These are phyloP conservation scores for Pythium brachiatum DNA, from an alignment of 352 stramenopile genomes.

Conservation along the genomic window DNA sequence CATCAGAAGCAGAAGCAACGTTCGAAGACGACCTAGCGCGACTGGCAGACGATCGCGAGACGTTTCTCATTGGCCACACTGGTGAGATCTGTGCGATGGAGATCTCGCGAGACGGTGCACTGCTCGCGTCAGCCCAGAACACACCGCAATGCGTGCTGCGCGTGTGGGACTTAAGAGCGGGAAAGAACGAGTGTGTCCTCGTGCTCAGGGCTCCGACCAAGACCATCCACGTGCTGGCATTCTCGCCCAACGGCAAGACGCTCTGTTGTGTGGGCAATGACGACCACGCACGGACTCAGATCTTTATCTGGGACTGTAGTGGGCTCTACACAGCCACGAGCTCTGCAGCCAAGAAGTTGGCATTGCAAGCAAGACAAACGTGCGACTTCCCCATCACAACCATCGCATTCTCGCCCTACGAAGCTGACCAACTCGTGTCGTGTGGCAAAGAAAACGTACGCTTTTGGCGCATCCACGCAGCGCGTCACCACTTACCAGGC, in stretches of 20 bases:
- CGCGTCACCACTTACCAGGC: conserved; percentile 58
- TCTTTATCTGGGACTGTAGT: conserved; percentile 75
- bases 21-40: neutral
- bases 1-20: neutral
- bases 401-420: conserved; percentile 84
- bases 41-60: conserved; percentile 21
- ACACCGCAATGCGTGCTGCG: conserved; percentile 33
- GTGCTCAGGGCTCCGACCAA: conserved; percentile 50
- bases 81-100: conserved; percentile 30
- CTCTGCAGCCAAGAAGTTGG: conserved; percentile 18
- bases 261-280: conserved; percentile 65
- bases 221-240: conserved; percentile 47
- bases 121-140: conserved; percentile 49
- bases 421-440: conserved; percentile 76
- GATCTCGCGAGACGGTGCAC: conserved; percentile 36
- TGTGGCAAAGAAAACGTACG: conserved; percentile 91
- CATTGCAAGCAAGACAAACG: conserved; percentile 76
- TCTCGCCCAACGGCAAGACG: conserved; percentile 29
- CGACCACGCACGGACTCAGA: conserved; percentile 61
- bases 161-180: conserved; percentile 48
- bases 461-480: conserved; percentile 79
- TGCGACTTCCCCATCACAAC: conserved; percentile 79
- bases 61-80: conserved; percentile 27
- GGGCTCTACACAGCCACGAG: conserved; percentile 4
- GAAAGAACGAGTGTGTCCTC: conserved; percentile 33